A percentile compares a stretch with the other conserved stretches of the same genome.
Evolutionary conservation across 2,329 filamentous ascomycete species (phyloP).

Genomic region (Apiospora koreana): DNA sequence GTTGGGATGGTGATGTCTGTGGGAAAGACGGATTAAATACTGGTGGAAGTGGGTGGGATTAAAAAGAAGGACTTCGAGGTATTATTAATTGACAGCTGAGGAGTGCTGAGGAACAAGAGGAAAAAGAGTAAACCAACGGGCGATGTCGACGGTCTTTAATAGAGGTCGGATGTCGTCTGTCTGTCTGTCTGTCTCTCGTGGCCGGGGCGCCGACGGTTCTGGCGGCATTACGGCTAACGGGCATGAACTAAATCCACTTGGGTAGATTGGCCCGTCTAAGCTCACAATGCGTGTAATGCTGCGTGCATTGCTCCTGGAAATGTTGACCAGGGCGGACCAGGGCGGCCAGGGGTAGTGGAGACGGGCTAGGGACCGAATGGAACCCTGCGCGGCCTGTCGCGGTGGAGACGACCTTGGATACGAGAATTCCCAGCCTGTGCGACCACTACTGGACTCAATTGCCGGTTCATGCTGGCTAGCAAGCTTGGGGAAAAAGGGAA

Average conservation of each 20-base stretch:
- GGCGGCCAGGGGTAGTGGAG: neutral
- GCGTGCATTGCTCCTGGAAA: too few species aligned
- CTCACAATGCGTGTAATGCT: neutral
- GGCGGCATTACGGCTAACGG: neutral
- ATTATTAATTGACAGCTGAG: constrained; percentile 7
- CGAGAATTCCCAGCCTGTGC: neutral
- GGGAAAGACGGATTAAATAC: neutral
- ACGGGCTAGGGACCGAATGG: neutral
- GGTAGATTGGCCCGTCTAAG: neutral
- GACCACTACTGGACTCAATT: neutral
- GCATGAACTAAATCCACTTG: neutral
- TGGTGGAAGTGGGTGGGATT: neutral
- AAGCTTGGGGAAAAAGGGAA: neutral
- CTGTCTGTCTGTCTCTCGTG: neutral
- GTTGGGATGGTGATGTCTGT: neutral
- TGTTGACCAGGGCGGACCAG: neutral
- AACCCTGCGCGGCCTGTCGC: neutral
- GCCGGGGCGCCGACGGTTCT: neutral
- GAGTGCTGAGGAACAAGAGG: neutral
- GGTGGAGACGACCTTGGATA: neutral
- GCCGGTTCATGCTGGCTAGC: neutral
- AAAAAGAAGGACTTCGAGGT: neutral
- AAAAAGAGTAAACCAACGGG: neutral
- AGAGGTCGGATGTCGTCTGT: neutral
- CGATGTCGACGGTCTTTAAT: neutral